Conservation (phyloP, 306 rosid species). For the Senna tora region DNA sequence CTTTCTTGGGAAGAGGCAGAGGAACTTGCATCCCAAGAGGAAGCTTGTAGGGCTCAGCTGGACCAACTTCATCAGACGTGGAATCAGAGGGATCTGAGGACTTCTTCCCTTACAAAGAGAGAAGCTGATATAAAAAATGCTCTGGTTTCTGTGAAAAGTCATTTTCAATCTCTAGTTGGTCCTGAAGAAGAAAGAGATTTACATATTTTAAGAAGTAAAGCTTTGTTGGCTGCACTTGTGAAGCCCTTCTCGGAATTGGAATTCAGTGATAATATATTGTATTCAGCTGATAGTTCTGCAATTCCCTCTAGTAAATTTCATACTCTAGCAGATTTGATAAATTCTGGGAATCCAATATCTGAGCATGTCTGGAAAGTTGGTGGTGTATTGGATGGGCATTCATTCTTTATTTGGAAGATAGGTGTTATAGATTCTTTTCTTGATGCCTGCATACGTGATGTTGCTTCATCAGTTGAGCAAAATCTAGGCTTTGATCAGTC, state of each 20-base stretch:
- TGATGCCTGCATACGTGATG: constrained; percentile 80
- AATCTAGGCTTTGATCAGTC: constrained; percentile 88
- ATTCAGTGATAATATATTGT: constrained; percentile 61
- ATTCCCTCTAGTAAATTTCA: constrained; percentile 52
- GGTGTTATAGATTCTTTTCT: constrained; percentile 84
- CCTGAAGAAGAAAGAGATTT: constrained; percentile 60
- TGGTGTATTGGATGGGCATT: constrained; percentile 59
- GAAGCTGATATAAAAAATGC: constrained; percentile 84
- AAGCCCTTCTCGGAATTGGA: constrained; percentile 83
- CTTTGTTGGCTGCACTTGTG: constrained; percentile 63
- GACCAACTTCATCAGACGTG: constrained; percentile 90
- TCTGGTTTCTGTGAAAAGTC: constrained; percentile 63
- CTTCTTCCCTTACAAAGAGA: constrained; percentile 73
- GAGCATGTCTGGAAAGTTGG: constrained; percentile 84
- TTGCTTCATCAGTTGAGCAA: constrained; percentile 87
- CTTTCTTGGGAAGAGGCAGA: constrained; percentile 99
- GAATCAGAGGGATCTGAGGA: constrained; percentile 83
- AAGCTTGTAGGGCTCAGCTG: constrained; percentile 89
- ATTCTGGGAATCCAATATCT: constrained; percentile 79
- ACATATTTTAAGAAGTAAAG: constrained; percentile 58
- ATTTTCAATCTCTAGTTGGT: constrained; percentile 70
- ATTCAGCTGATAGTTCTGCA: constrained; percentile 58
- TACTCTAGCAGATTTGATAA: constrained; percentile 60
- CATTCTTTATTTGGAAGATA: constrained; percentile 90
- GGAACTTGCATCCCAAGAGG: constrained; percentile 96